phyloP scores from a whole-genome alignment of 768 basidiomycete genomes.

The Amanita thiersii region DNA sequence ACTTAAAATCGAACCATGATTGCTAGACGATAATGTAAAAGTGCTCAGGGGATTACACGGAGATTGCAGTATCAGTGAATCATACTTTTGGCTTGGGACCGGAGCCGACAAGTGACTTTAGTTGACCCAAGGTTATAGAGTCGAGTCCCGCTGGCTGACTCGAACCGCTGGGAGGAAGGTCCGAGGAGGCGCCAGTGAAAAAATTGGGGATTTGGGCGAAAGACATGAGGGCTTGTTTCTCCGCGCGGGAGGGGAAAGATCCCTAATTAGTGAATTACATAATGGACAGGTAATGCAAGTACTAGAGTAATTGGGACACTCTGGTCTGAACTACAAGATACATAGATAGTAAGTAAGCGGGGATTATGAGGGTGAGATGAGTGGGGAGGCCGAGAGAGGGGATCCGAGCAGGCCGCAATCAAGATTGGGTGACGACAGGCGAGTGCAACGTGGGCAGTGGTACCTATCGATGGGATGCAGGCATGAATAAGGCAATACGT shows the following conservation, averaged over 20 bases:
- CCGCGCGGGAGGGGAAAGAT: neutral
- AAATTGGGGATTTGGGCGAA: conserved; percentile 21
- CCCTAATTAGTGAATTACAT: neutral
- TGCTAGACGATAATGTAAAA: conserved; percentile 39
- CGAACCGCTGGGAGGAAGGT: conserved; percentile 16
- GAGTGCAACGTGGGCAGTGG: no score
- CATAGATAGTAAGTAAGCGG: no score
- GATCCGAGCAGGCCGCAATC: neutral
- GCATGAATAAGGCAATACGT: neutral
- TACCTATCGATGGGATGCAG: neutral
- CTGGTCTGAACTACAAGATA: no score
- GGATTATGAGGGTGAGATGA: no score
- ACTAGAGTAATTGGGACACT: no score
- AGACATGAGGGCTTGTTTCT: conserved; percentile 13
- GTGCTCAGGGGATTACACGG: conserved; percentile 2
- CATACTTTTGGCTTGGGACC: conserved; percentile 71
- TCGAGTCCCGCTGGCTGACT: conserved; percentile 41
- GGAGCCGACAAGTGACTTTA: conserved; percentile 63
- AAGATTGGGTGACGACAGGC: neutral
- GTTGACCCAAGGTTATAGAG: conserved; percentile 76
- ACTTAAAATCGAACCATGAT: conserved; percentile 85
- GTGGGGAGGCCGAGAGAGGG: neutral
- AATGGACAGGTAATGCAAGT: neutral
- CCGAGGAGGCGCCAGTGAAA: conserved; percentile 14
- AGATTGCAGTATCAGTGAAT: conserved; percentile 4